Evolutionary conservation across 164 flowering plant species (phyloP).

Genomic region (Kalanchoe fedtschenkoi): DNA sequence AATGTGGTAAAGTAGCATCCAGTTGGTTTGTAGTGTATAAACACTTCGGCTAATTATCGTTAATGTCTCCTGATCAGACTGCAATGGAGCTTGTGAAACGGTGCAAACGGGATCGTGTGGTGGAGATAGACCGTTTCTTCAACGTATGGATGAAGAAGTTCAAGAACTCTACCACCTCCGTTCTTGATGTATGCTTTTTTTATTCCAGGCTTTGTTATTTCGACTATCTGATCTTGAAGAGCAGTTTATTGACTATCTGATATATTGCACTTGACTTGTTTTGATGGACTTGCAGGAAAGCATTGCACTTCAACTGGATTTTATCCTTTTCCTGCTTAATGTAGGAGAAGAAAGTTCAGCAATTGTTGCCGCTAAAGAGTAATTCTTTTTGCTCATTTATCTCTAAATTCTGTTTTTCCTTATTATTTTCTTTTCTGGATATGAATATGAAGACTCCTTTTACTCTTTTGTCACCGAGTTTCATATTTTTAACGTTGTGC

Average conservation of each 20-base stretch:
- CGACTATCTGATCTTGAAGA: neutral
- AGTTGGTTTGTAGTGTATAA: no score
- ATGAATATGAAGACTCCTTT: neutral
- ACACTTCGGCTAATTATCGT: neutral
- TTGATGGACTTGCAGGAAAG: constrained; percentile 23
- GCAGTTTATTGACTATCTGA: neutral
- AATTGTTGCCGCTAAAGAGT: neutral
- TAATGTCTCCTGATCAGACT: constrained; percentile 18
- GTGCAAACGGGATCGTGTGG: constrained; percentile 9
- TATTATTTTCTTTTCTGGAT: neutral
- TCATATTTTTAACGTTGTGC: neutral
- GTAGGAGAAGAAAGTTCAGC: neutral
- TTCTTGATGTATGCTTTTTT: neutral
- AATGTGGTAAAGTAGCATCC: no score
- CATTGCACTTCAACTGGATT: constrained; percentile 33
- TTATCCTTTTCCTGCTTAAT: constrained; percentile 26
- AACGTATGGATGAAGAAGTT: constrained; percentile 48
- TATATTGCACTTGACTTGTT: neutral
- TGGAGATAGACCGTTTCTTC: constrained; percentile 29
- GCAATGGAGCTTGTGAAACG: constrained; percentile 42
- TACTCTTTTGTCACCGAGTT: neutral
- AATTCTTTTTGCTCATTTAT: neutral
- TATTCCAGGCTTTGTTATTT: no score
- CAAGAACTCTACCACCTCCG: constrained; percentile 9
- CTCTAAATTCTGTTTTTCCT: neutral